These are phyloP conservation scores for Synchytrium microbalum DNA, from an alignment of 371 early-diverging fungal genomes.

Conservation along the genomic window DNA sequence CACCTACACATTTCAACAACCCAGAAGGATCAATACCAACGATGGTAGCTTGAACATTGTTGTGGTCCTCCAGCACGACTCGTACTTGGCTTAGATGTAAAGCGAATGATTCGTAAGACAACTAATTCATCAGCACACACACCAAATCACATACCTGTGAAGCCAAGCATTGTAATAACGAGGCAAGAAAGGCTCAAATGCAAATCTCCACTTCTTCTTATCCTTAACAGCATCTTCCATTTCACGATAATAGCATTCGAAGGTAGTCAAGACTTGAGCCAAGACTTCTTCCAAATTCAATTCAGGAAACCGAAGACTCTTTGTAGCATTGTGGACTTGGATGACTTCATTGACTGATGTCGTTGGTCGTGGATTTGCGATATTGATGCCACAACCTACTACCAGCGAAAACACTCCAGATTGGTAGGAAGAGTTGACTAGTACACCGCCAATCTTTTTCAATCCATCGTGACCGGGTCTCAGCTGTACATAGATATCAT, in stretches of 20 bases:
- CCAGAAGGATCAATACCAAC: conserved; percentile 75
- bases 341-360: conserved; percentile 76
- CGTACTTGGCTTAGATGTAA: conserved; percentile 43
- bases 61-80: conserved; percentile 57
- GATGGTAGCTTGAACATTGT: conserved; percentile 47
- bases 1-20: conserved; percentile 57
- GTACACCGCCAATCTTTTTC: conserved; percentile 80
- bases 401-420: conserved; percentile 67
- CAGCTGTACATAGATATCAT: conserved; percentile 68
- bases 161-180: conserved; percentile 79
- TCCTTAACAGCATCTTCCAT: not conserved
- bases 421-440: conserved; percentile 70
- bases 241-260: conserved; percentile 41
- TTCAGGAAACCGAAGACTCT: conserved; percentile 13
- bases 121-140: conserved; percentile 11
- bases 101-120: not conserved
- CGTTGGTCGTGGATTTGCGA: conserved; percentile 72
- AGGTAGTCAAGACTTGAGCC: conserved; percentile 61
- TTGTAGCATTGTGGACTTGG: conserved; percentile 37
- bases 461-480: conserved; percentile 13
- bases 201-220: conserved; percentile 16
- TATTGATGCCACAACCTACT: conserved; percentile 76
- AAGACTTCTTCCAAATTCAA: conserved; percentile 54
- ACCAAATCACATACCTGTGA: conserved; percentile 51
- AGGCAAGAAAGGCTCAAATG: conserved; percentile 67